Conservation (phyloP, 2,329 filamentous ascomycete species). For the Davidsoniella eucalypti region DNA sequence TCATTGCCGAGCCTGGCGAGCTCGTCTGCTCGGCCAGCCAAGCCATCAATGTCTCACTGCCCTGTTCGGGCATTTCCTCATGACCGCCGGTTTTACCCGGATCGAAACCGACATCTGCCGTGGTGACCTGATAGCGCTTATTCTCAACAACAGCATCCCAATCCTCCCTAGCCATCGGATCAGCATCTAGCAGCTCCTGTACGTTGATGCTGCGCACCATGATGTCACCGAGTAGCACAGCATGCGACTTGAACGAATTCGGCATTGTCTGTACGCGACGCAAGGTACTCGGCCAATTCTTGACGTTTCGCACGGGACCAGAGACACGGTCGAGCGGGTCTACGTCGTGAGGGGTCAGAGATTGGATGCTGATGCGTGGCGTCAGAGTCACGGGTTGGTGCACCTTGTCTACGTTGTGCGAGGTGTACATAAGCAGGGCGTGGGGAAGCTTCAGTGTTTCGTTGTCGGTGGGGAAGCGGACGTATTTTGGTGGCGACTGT, state of each 20-base stretch:
- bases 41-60: not conserved
- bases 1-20: no score
- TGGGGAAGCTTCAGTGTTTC: constrained; percentile 32
- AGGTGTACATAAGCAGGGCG: constrained; percentile 31
- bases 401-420: constrained; percentile 32
- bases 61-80: no score
- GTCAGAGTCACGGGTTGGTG: not conserved
- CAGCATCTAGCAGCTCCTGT: no score
- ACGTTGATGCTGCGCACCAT: constrained; percentile 20
- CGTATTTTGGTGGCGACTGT: constrained; percentile 24
- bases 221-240: not conserved
- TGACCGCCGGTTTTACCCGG: no score
- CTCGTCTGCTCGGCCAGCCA: no score
- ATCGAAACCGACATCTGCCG: no score
- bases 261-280: not conserved
- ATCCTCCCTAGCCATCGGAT: no score
- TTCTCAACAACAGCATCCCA: no score
- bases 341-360: constrained; percentile 32
- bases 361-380: constrained; percentile 20
- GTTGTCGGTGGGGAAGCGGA: constrained; percentile 29
- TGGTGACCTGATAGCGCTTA: no score
- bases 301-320: constrained; percentile 15
- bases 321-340: constrained; percentile 29
- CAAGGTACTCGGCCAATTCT: not conserved
- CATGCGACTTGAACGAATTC: constrained; percentile 8